phyloP scores from a whole-genome alignment of 768 basidiomycete species.

The Boletus tomentosulus region DNA sequence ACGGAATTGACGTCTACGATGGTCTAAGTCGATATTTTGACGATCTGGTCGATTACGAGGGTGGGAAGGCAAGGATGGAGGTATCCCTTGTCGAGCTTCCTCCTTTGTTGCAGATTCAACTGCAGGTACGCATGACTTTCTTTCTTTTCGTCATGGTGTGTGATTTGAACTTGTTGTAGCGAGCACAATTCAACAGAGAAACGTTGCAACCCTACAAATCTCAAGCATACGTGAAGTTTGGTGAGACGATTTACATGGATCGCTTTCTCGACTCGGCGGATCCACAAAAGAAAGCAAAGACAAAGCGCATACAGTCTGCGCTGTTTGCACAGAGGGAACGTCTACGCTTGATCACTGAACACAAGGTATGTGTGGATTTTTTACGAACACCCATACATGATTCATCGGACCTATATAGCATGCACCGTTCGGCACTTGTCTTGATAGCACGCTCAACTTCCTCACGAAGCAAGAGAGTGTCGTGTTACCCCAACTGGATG shows the following conservation, averaged over 20 bases:
- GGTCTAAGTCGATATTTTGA: conserved; percentile 90
- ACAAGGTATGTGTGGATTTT: conserved; percentile 51
- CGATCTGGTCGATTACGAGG: conserved; percentile 82
- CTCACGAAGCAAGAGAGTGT: conserved; percentile 46
- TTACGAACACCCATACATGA: neutral
- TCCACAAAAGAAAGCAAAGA: conserved; percentile 62
- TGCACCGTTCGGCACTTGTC: conserved; percentile 52
- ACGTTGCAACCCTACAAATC: conserved; percentile 92
- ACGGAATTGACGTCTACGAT: conserved; percentile 90
- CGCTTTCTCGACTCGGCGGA: conserved; percentile 82
- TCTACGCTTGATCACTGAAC: conserved; percentile 60
- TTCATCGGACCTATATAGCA: conserved; percentile 39
- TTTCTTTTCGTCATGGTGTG: neutral
- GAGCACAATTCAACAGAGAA: conserved; percentile 92
- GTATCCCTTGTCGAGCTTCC: conserved; percentile 83
- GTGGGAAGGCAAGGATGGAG: conserved; percentile 84
- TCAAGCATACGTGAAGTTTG: conserved; percentile 91
- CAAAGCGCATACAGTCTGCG: conserved; percentile 65
- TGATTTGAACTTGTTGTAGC: conserved; percentile 38
- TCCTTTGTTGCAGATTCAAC: conserved; percentile 88
- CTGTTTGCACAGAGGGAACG: conserved; percentile 64
- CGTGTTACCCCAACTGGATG: conserved; percentile 51
- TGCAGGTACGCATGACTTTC: conserved; percentile 59
- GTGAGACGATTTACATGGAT: conserved; percentile 84
- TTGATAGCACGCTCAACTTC: conserved; percentile 56